phyloP scores from a whole-genome alignment of 2,329 filamentous ascomycete species.

The Colletotrichum salicis region DNA sequence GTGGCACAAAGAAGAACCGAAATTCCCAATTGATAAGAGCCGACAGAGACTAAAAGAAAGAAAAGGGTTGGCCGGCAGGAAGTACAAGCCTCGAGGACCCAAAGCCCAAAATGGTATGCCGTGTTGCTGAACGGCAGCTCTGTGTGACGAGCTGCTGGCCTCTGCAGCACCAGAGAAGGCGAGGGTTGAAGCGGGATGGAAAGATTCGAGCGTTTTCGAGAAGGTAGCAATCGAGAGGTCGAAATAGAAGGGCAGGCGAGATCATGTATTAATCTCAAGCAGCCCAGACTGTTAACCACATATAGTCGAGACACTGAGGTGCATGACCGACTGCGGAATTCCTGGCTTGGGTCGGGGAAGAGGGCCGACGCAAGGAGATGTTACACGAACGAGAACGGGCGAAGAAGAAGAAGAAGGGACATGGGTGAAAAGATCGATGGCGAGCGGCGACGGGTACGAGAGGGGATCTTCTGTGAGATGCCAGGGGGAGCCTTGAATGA shows the following conservation, averaged over 20 bases:
- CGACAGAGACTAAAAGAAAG: not conserved
- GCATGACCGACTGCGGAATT: conserved; percentile 16
- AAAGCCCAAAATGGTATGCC: conserved; percentile 1
- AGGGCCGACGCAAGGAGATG: conserved; percentile 15
- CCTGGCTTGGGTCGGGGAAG: not conserved
- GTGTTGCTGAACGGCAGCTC: conserved; percentile 3
- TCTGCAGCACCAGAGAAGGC: not conserved
- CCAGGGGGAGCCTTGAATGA: not conserved
- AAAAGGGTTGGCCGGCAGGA: not conserved
- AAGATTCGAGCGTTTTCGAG: not conserved
- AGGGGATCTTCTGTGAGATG: not conserved
- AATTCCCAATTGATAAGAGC: not conserved
- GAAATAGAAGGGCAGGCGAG: conserved; percentile 3
- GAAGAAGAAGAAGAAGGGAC: conserved; percentile 14
- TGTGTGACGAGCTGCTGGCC: conserved; percentile 27
- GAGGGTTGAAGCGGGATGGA: not conserved
- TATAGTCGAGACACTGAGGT: conserved; percentile 1
- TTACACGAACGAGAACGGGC: conserved; percentile 20
- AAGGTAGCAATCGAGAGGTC: not conserved
- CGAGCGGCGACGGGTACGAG: not conserved
- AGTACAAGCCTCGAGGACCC: conserved; percentile 3
- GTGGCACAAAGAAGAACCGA: conserved; percentile 1
- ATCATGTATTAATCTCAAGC: conserved; percentile 30
- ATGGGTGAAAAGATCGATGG: conserved; percentile 11
- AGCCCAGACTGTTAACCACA: conserved; percentile 26